Evolutionary conservation across 2,329 filamentous ascomycete genomes (phyloP), one percentile per base, ranked within the genome.

Genomic region (Monosporascus sp.): DNA sequence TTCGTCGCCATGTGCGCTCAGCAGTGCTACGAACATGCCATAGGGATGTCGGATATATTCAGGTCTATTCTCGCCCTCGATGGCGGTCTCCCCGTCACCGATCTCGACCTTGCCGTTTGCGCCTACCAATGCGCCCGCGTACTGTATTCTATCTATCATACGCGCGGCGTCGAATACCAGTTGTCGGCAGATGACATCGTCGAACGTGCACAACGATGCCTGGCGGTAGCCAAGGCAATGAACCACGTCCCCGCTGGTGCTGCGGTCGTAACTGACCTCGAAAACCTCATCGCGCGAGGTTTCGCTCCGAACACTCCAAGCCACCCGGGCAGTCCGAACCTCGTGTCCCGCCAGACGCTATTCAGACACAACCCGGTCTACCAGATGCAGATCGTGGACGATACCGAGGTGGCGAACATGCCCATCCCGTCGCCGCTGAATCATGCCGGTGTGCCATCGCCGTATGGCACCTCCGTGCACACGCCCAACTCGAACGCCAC

Each of bases 11-110:
- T 76, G 57, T 81, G 78, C 54, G 77, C 75, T 43, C 69, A 72
- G 3, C 76, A 78, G 54, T 81, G 79, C 52, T 77, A 78, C 40
- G 77, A 81, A 49, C 80, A 83, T 54, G 78, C 80, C 8, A 65
- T 76, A 36, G 76, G 78, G 27, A 81, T 83, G 76, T 74, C 78
- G 7, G 76, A 78, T 46, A 82, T 83, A 58, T 82, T 83, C 57
- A 69, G 75, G 3, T 69, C 76, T 46, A 71, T 82, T 59, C 70
- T 82, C 52, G 74, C 75, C 20, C 71, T 82, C 5, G 76, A 77
- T 37, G 77, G 76, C 50, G 71, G 69, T 16, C 75, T 77, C 19
- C 79, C 79, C 0, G 75, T 82, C 2, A 76, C 78, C 0, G 80
- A 83, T 57, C 64, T 83, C 19, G 80, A 83, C 53, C 70, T 83